Evolutionary conservation across 441 rosid genomes (phyloP).

Genomic region (Erodium texanum): DNA sequence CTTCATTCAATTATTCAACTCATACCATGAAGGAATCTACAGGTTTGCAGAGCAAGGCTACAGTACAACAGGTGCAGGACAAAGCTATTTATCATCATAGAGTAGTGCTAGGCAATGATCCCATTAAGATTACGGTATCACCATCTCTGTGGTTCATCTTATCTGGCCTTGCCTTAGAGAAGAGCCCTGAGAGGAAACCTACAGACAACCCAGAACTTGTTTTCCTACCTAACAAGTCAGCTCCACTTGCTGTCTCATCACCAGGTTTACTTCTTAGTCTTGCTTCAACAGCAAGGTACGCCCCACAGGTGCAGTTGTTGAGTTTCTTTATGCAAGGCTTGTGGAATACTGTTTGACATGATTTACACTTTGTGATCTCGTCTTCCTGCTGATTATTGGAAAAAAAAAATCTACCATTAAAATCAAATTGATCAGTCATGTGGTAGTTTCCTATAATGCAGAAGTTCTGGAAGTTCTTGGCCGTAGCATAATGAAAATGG

Average conservation of each 20-base stretch:
- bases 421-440: background rate
- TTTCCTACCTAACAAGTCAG: constrained; percentile 34
- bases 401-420: constrained; percentile 17
- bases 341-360: constrained; percentile 66
- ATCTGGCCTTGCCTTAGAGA: constrained; percentile 44
- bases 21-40: constrained; percentile 10
- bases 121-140: constrained; percentile 58
- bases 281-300: constrained; percentile 24
- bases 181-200: constrained; percentile 52
- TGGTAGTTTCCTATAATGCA: background rate
- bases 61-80: constrained; percentile 18
- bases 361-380: constrained; percentile 51
- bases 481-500: background rate
- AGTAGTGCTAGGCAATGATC: constrained; percentile 60
- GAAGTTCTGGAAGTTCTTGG: constrained; percentile 6
- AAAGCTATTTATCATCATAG: constrained; percentile 22
- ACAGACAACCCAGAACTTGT: constrained; percentile 35
- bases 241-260: constrained; percentile 21
- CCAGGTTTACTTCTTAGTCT: constrained; percentile 25
- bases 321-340: constrained; percentile 65
- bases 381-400: constrained; percentile 62
- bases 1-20: constrained; percentile 5
- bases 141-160: constrained; percentile 29
- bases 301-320: constrained; percentile 58
- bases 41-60: constrained; percentile 13